Conservation (phyloP, 2,329 filamentous ascomycete species). For the Colletotrichum cuscutae region DNA sequence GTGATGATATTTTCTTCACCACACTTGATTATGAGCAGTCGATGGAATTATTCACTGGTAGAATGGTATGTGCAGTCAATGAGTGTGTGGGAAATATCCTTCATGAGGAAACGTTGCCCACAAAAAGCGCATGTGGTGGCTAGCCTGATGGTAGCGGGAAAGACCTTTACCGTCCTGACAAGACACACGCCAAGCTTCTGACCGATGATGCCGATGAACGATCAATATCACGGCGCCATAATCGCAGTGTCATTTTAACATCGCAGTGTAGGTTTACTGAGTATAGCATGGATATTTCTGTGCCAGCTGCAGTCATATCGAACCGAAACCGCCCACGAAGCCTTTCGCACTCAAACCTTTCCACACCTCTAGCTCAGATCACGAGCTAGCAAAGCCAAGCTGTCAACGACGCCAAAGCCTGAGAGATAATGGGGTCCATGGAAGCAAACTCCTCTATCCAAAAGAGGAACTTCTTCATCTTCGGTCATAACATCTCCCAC, state of each 20-base stretch:
- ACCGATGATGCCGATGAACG: background rate
- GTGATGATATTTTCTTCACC: background rate
- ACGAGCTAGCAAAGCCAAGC: no score
- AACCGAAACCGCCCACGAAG: no score
- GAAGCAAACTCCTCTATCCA: background rate
- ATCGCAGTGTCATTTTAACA: no score
- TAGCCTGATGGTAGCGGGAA: background rate
- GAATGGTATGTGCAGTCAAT: background rate
- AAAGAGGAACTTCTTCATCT: constrained; percentile 5
- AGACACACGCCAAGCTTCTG: background rate
- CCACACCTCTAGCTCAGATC: no score
- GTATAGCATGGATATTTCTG: no score
- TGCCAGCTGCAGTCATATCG: no score
- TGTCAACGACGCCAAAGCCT: no score
- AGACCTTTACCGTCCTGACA: constrained; percentile 1
- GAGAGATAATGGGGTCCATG: background rate
- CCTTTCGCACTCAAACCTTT: no score
- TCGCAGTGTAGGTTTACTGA: background rate
- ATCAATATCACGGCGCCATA: background rate
- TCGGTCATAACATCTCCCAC: constrained; percentile 17
- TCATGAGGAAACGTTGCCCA: background rate
- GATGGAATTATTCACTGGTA: background rate
- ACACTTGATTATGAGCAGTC: background rate
- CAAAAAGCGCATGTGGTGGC: background rate
- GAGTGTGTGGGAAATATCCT: background rate